Evolutionary conservation across 2,329 filamentous ascomycete genomes (phyloP), one percentile per base, ranked within the genome.

Genomic region (Septoria linicola): DNA sequence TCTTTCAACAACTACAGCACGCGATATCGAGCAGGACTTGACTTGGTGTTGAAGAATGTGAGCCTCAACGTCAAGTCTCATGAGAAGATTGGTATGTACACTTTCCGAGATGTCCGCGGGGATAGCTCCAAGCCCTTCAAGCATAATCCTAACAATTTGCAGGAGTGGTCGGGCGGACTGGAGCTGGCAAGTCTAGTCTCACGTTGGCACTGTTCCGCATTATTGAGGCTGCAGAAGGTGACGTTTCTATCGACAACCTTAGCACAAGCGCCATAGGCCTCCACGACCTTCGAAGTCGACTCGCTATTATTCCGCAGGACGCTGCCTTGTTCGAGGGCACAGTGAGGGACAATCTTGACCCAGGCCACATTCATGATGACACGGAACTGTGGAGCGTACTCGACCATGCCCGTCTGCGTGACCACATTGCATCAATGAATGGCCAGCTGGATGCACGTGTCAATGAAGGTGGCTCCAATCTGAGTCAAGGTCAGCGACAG

Each of bases 231-330:
- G 81, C 79, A 31, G 82, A 82, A 35, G 93, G 93, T 45, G 80
- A 86, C 64, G 93, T 99, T 62, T 87, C 83, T 62, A 96, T 99
- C 64, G 93, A 99, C 71, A 80, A 82, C 39, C 74, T 99, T 47
- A 88, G 96, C 72, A 96, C 93, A 10, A 92, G 89, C 47, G 83
- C 82, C 3, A 96, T 99, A 65, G 93, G 93, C 2, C 75, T 99
- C 46, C 73, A 95, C 47, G 93, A 99, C 70, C 79, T 99, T 49
- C 84, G 93, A 49, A 82, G 91, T 49, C 85, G 93, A 51, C 78
- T 99, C 41, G 92, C 93, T 48, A 99, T 99, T 66, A 99, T 99
- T 60, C 93, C 95, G 3, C 93, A 99, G 69, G 95, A 99, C 72
- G 92, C 93, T 23, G 92, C 92, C 58, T 81, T 99, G 55, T 99